Conservation (phyloP, 2,329 filamentous ascomycete genomes). For the Fusarium fracticaudum region DNA sequence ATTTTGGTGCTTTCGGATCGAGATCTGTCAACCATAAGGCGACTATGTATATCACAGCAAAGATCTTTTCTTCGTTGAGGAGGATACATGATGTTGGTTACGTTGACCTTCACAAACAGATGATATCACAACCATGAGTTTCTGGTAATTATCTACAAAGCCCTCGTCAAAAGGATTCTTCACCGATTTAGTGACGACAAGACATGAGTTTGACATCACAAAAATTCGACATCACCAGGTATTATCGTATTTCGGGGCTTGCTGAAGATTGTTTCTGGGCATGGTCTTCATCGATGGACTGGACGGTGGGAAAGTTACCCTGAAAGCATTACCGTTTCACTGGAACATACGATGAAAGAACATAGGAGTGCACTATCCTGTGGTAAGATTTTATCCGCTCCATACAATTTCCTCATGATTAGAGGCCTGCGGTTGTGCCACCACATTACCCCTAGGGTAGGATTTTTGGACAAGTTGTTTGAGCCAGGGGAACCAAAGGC, state of each 20-base stretch:
- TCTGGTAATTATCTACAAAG: not conserved
- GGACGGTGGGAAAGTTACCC: not conserved
- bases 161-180: not conserved
- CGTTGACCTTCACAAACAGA: not conserved
- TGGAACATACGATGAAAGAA: not conserved
- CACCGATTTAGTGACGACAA: not conserved
- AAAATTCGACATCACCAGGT: not conserved
- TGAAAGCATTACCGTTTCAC: not conserved
- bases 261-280: not conserved
- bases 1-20: not conserved
- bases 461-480: not conserved
- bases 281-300: not conserved
- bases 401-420: not conserved
- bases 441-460: not conserved
- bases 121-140: not conserved
- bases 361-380: not conserved
- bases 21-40: not conserved
- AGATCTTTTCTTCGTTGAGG: constrained; percentile 5
- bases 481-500: not conserved
- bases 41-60: not conserved
- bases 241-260: not conserved
- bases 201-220: not conserved
- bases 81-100: not conserved
- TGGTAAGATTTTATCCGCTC: not conserved
- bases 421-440: not conserved